Evolutionary conservation across 2,329 filamentous ascomycete genomes (phyloP).

Genomic region (Coniochaeta pulveracea): DNA sequence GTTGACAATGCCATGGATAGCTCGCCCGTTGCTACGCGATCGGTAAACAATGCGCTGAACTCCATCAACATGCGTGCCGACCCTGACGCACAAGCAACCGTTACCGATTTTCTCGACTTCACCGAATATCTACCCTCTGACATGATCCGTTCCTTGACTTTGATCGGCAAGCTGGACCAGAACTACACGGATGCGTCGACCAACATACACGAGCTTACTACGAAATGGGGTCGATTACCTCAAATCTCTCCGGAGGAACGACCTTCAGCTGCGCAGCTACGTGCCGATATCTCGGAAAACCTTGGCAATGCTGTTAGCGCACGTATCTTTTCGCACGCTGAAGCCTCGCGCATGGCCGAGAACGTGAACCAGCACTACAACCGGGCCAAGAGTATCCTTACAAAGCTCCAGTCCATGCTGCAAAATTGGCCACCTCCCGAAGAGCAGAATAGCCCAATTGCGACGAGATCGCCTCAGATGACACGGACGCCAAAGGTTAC

Average conservation of each 20-base stretch:
- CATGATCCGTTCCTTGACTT: conserved; percentile 51
- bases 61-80: conserved; percentile 43
- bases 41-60: conserved; percentile 25
- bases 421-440: conserved; percentile 45
- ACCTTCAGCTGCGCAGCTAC: conserved; percentile 36
- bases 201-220: conserved; percentile 44
- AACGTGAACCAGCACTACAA: conserved; percentile 52
- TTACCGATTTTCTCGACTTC: conserved; percentile 59
- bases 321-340: conserved; percentile 47
- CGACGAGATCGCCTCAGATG: conserved; percentile 41
- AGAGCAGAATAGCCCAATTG: conserved; percentile 38
- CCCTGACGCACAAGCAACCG: conserved; percentile 57
- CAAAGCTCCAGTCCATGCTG: conserved; percentile 47
- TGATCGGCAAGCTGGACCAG: conserved; percentile 53
- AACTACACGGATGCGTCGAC: conserved; percentile 44
- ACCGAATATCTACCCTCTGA: conserved; percentile 60
- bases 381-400: conserved; percentile 44
- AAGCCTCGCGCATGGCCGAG: conserved; percentile 51
- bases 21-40: conserved; percentile 16
- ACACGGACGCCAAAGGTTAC: conserved; percentile 34
- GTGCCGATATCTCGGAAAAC: conserved; percentile 48
- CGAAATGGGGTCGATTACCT: conserved; percentile 44
- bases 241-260: conserved; percentile 32
- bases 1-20: conserved; percentile 9
- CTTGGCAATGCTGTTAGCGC: conserved; percentile 42